Base-by-base conservation (phyloP, 2,329 filamentous ascomycete species). In the Dendryphion nanum region DNA sequence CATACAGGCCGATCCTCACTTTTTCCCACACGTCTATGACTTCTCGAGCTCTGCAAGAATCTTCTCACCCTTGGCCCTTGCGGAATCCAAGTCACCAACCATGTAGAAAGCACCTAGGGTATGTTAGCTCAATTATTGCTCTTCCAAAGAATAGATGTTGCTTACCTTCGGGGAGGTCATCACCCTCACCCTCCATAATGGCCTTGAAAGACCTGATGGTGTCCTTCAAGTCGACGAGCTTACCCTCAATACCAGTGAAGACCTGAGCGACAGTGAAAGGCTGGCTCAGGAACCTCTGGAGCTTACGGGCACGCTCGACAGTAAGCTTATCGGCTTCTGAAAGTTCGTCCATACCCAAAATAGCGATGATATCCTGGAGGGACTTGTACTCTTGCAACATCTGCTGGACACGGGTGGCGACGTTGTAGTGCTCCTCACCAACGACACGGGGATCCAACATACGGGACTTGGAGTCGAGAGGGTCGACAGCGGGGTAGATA, bases 351-450 rank as follows among this genome's bases (percentile, higher is more conserved):
- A 98, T 97, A 85, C 91, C 91, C 71, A 97, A 77, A 89, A 98
- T 98, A 75, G 93, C 93, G 81, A 96, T 96, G 84, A 98, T 98
- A 80, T 98, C 93, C 80, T 98, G 93, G 59, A 98, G 89, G 53
- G 91, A 97, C 87, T 97, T 97, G 87, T 98, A 98, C 82, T 97
- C 93, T 79, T 98, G 93, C 71, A 98, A 85, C 76, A 96, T 97
- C 79, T 95, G 89, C 81, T 98, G 93, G 68, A 98, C 93, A 63
- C 85, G 85, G 72, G 86, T 87, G 72, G 93, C 93, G 64, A 83
- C 91, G 49, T 89, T 72, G 85, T 98, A 98, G 82, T 98, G 93
- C 49, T 98, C 93, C 68, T 97, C 80, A 72, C 93, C 93, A 66
- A 98, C 86, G 68, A 98, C 83, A 87, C 93, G 90, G 75, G 93